These are phyloP conservation scores for Chaetomidium leptoderma DNA, from an alignment of 495 filamentous ascomycete species.

Conservation along the genomic window DNA sequence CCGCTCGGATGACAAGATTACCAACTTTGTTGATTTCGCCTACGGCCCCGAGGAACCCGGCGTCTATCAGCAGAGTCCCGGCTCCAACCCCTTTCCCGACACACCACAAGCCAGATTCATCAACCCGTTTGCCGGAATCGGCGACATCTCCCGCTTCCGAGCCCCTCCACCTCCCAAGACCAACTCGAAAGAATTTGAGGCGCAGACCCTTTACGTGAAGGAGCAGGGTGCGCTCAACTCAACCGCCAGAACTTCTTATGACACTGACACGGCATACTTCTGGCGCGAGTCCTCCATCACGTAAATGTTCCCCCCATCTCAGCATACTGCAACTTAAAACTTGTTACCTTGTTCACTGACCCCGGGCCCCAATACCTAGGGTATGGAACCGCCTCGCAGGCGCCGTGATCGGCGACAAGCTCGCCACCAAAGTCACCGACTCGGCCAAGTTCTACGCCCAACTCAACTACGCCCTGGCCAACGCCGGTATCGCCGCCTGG, in stretches of 20 bases:
- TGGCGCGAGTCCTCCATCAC: slow-evolving; percentile 34
- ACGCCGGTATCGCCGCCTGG: slow-evolving; percentile 34
- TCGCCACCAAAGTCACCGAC: slow-evolving; percentile 26
- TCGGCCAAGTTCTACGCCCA: slow-evolving; percentile 37
- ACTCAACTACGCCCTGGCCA: slow-evolving; percentile 40
- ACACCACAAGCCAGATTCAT: slow-evolving; percentile 31
- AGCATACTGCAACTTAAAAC: too few relatives aligned
- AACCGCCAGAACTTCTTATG: slow-evolving; percentile 19
- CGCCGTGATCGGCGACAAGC: slow-evolving; percentile 23
- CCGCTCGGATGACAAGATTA: slow-evolving; percentile 31
- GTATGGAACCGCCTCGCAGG: slow-evolving; percentile 37
- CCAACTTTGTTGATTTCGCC: slow-evolving; percentile 35
- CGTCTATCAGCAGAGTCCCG: slow-evolving; percentile 32
- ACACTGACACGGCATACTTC: slow-evolving; percentile 35
- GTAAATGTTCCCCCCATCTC: slow-evolving; percentile 14
- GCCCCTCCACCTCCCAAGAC: slow-evolving; percentile 26
- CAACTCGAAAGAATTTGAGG: slow-evolving; percentile 22
- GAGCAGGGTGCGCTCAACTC: slow-evolving; percentile 27
- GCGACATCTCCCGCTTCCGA: slow-evolving; percentile 28
- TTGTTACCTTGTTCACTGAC: not conserved
- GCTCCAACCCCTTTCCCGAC: slow-evolving; percentile 29
- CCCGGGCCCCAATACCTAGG: slow-evolving; percentile 8
- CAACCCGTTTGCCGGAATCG: slow-evolving; percentile 27
- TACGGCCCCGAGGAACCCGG: slow-evolving; percentile 25
- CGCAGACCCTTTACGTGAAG: slow-evolving; percentile 26